Evolutionary conservation across 164 flowering plant species (phyloP), one percentile per base, ranked within the genome.

Genomic region (Nelumbo lutea): DNA sequence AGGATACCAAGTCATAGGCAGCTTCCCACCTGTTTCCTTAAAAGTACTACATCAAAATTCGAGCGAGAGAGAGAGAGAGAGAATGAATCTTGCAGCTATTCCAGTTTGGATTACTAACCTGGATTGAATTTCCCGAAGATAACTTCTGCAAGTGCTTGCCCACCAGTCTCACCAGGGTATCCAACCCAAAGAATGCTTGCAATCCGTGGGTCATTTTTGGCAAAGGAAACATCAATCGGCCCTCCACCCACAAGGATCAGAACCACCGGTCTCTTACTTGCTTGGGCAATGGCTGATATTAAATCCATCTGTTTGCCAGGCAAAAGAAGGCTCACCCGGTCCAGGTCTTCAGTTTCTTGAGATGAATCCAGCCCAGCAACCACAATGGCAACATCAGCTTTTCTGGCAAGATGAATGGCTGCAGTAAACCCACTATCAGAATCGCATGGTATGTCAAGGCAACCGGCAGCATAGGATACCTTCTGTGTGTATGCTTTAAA

Each of bases 1-100:
- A 0, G 94, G 97, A 79, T 95, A 90, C 99, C 99, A 95, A 44
- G 99, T 92, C 79, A 95, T 68, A 2, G 97, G 91, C 42, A 95
- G 79, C 73, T 88, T 83, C 76, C 99, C 99, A 75, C 96, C 97
- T 94, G 84, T 64, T 64, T 62, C 7, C 46, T 56, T 50, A 55
- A 45, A 55, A 40, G n/a, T 44, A 62, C 27, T 27, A 67, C 14
- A 50, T 68, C 41, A 57, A 58, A 53, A 67, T 13, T 45, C 38
- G 4, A 40, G 13, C 38, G 4, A 40, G 13, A 59, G 27, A 27
- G 27, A 27, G 27, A 27, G 27, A 27, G 27, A 27, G 27, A 27
- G 27, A 27, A 27, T 27, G 3, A 68, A 4, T 44, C 7, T 45
- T 5, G 15, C n/a, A 27, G 15, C 1, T 1, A 9, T 2, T 9